Evolutionary conservation across 2,329 filamentous ascomycete genomes (phyloP).

Genomic region (Colletotrichum sp.): DNA sequence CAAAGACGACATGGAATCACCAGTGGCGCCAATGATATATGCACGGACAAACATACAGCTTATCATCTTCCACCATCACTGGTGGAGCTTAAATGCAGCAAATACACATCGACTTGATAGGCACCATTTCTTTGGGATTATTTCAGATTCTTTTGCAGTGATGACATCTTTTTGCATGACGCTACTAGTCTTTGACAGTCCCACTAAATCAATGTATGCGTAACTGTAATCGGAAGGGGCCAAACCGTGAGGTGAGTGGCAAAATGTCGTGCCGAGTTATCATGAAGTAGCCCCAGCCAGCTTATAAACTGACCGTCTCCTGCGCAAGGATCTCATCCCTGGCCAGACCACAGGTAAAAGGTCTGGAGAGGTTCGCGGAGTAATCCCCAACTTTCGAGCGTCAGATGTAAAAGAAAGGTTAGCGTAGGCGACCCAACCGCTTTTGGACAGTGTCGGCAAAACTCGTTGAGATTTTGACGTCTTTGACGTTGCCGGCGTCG

Average conservation of each 20-base stretch:
- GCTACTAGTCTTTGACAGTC: too few relatives aligned
- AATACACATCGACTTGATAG: too few relatives aligned
- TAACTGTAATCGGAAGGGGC: too few relatives aligned
- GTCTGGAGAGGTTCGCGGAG: neutral
- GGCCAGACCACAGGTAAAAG: neutral
- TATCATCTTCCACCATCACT: neutral
- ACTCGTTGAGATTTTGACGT: neutral
- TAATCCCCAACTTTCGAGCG: neutral
- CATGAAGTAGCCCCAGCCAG: neutral
- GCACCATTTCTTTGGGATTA: too few relatives aligned
- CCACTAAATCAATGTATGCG: too few relatives aligned
- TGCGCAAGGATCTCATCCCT: neutral
- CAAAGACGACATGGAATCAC: neutral
- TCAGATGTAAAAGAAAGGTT: neutral
- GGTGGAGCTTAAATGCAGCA: neutral
- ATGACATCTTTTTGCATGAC: too few relatives aligned
- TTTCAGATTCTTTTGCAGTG: too few relatives aligned
- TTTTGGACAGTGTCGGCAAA: neutral
- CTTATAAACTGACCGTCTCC: neutral
- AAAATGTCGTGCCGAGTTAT: neutral
- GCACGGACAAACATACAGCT: rapidly evolving
- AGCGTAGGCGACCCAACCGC: neutral
- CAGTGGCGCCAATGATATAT: neutral
- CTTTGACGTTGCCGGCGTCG: neutral
- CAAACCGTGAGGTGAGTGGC: neutral